Evolutionary conservation across 352 stramenopile species (phyloP).

Genomic region (Globisporangium lucens): DNA sequence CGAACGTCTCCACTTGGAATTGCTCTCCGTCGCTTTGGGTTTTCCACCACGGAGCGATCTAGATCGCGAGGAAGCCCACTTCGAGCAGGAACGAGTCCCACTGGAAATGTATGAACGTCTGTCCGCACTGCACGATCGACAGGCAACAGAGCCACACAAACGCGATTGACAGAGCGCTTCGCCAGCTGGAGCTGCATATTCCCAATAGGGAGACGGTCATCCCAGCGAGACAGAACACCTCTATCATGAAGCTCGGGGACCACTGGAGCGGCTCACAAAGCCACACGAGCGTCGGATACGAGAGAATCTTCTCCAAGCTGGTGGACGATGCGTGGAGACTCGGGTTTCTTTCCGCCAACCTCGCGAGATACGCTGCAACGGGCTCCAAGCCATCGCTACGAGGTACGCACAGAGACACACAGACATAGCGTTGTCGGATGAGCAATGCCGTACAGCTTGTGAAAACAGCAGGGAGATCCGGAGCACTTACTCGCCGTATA

Average conservation of each 20-base stretch:
- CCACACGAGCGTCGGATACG: constrained; percentile 57
- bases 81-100: constrained; percentile 92
- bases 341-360: constrained; percentile 25
- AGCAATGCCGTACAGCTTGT: not conserved
- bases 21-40: not conserved
- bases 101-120: constrained; percentile 90
- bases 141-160: constrained; percentile 70
- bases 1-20: constrained; percentile 21
- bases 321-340: constrained; percentile 15
- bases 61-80: constrained; percentile 68
- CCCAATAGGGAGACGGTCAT: constrained; percentile 29
- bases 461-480: not conserved
- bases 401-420: not conserved
- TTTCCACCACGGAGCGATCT: constrained; percentile 40
- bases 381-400: constrained; percentile 53
- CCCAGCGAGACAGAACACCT: constrained; percentile 34
- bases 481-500: constrained; percentile 64
- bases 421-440: not conserved
- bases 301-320: constrained; percentile 18
- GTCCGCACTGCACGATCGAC: constrained; percentile 70
- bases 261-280: constrained; percentile 43
- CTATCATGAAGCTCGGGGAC: constrained; percentile 44
- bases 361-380: constrained; percentile 46
- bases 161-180: constrained; percentile 29
- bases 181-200: constrained; percentile 25